phyloP scores from a whole-genome alignment of 192 early-diverging fungal genomes.

The Gaertneriomyces sp. region DNA sequence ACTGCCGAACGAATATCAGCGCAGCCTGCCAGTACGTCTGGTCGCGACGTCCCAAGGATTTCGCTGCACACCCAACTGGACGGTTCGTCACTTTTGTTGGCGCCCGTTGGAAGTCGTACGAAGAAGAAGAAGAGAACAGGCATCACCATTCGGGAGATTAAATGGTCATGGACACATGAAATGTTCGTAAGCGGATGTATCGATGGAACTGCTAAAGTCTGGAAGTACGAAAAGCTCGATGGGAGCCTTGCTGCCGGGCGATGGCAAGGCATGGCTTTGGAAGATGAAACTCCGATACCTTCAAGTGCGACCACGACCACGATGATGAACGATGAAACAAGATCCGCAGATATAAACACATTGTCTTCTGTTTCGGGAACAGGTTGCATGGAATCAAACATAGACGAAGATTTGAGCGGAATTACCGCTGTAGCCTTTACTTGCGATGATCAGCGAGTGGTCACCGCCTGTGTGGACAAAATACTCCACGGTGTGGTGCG shows the following conservation, averaged over 20 bases:
- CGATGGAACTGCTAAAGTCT: constrained; percentile 77
- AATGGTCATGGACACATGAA: constrained; percentile 66
- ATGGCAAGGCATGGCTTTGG: no score
- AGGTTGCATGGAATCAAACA: no score
- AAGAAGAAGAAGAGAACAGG: constrained; percentile 43
- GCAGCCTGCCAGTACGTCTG: neutral
- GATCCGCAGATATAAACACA: no score
- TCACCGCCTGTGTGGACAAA: constrained; percentile 57
- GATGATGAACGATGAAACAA: no score
- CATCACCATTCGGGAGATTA: constrained; percentile 65
- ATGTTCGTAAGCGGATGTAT: constrained; percentile 68
- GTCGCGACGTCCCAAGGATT: neutral
- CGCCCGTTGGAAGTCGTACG: constrained; percentile 52
- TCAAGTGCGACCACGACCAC: no score
- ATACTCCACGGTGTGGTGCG: no score
- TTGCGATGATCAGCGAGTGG: constrained; percentile 60
- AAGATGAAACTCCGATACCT: no score
- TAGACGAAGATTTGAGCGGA: constrained; percentile 2
- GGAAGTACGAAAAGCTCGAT: constrained; percentile 46
- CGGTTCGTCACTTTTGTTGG: constrained; percentile 43
- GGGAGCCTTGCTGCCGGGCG: no score
- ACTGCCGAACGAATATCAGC: constrained; percentile 1
- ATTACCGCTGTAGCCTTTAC: constrained; percentile 71
- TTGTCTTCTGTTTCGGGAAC: no score
- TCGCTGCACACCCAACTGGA: constrained; percentile 20